phyloP scores from a whole-genome alignment of 78 protist genomes.

The Chrysochromulina tobinii region DNA sequence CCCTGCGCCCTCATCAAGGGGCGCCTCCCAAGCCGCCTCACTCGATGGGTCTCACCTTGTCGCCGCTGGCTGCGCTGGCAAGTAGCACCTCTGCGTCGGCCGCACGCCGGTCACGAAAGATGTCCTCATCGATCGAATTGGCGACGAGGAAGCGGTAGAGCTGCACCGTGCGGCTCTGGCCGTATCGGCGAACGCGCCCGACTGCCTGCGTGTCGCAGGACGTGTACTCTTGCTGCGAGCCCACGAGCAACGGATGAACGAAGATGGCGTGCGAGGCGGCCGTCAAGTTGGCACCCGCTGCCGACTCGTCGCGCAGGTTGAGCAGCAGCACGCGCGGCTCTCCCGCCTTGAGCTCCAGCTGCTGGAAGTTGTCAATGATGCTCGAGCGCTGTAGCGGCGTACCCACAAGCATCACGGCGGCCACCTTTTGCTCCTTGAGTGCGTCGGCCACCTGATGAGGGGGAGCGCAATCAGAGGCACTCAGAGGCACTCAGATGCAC shows the following conservation, averaged over 20 bases:
- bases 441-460: too few relatives aligned
- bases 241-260: slow-evolving; percentile 30
- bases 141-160: slow-evolving; percentile 33
- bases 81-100: neutral
- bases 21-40: too few relatives aligned
- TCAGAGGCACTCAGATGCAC: too few relatives aligned
- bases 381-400: neutral
- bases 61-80: too few relatives aligned
- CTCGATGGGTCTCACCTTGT: too few relatives aligned
- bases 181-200: slow-evolving; percentile 43
- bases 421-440: too few relatives aligned
- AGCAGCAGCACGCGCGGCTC: slow-evolving; percentile 5
- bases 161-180: slow-evolving; percentile 5
- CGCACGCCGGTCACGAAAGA: neutral
- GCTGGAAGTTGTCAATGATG: neutral
- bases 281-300: slow-evolving; percentile 41
- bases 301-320: slow-evolving; percentile 23
- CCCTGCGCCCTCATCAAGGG: too few relatives aligned
- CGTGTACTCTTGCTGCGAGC: slow-evolving; percentile 14
- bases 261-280: slow-evolving; percentile 13
- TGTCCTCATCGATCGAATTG: slow-evolving; percentile 6
- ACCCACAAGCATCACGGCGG: neutral
- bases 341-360: neutral
- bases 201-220: slow-evolving; percentile 43
- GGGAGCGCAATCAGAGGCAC: too few relatives aligned